phyloP scores from a whole-genome alignment of 2,329 filamentous ascomycete species.

The Fusarium gaditjirri region DNA sequence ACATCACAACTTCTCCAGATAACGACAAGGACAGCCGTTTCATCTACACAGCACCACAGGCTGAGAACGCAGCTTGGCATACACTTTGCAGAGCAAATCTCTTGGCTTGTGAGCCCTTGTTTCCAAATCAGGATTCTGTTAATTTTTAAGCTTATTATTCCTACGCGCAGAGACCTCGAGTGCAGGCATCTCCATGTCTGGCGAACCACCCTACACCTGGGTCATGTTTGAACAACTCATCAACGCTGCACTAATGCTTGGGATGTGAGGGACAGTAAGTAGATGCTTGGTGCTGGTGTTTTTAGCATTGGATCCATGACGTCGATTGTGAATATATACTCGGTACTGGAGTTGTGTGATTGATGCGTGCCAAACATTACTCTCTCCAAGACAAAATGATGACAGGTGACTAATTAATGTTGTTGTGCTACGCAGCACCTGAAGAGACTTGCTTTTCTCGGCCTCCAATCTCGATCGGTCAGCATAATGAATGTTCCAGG shows the following conservation, averaged over 20 bases:
- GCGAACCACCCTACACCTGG: slow-evolving; percentile 7
- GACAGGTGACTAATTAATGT: neutral
- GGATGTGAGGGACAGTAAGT: neutral
- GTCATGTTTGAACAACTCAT: neutral
- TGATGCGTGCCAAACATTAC: neutral
- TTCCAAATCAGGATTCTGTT: slow-evolving; percentile 4
- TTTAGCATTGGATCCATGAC: fast-evolving
- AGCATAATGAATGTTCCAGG: fast-evolving
- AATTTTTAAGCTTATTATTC: slow-evolving; percentile 7
- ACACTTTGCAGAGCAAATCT: neutral
- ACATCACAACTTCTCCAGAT: slow-evolving; percentile 5
- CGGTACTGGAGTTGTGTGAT: neutral
- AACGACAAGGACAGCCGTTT: neutral
- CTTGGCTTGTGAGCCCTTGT: neutral
- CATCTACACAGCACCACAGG: neutral
- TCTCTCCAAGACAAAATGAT: neutral
- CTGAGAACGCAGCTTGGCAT: neutral
- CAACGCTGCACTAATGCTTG: neutral
- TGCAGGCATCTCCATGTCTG: neutral
- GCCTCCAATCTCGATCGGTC: neutral
- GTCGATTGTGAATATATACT: neutral
- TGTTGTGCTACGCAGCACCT: neutral
- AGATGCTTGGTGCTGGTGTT: neutral
- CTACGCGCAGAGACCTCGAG: neutral
- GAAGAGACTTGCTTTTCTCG: neutral